These are phyloP conservation scores for Ramalina intermedia DNA, from an alignment of 495 filamentous ascomycete genomes.

Conservation along the genomic window DNA sequence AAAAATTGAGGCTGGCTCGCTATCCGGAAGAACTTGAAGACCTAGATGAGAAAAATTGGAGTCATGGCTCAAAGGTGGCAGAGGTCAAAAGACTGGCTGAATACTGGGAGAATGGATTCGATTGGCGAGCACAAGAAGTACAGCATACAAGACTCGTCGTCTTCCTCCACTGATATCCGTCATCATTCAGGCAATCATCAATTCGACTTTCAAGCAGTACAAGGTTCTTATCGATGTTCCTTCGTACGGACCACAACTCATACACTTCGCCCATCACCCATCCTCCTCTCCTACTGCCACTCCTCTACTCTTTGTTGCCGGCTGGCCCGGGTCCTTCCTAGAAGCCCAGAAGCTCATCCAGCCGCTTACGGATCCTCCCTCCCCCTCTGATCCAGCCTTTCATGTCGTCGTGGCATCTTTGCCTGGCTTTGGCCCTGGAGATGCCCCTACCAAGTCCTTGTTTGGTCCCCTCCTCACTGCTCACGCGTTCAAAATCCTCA, in stretches of 20 bases:
- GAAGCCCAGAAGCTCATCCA: conserved; percentile 20
- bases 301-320: conserved; percentile 23
- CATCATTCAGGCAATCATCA: conserved; percentile 5
- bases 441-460: conserved; percentile 11
- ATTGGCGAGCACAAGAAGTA: conserved; percentile 23
- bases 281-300: conserved; percentile 18
- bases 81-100: conserved; percentile 35
- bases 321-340: conserved; percentile 28
- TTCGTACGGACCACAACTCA: conserved; percentile 7
- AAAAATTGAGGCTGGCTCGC: conserved; percentile 15
- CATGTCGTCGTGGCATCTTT: conserved; percentile 20
- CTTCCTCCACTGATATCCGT: not conserved
- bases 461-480: conserved; percentile 17
- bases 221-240: conserved; percentile 10
- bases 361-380: conserved; percentile 8
- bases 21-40: conserved; percentile 15
- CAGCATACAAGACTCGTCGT: not conserved
- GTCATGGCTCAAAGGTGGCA: conserved; percentile 32
- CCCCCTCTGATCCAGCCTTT: conserved; percentile 8
- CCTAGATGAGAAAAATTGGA: conserved; percentile 20
- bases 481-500: conserved; percentile 15
- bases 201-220: conserved; percentile 9
- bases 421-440: conserved; percentile 18
- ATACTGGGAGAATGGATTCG: conserved; percentile 33
- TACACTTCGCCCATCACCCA: conserved; percentile 9